Evolutionary conservation across 331 rosid genomes (phyloP), one percentile per base, ranked within the genome.

Genomic region (Arachis monticola): DNA sequence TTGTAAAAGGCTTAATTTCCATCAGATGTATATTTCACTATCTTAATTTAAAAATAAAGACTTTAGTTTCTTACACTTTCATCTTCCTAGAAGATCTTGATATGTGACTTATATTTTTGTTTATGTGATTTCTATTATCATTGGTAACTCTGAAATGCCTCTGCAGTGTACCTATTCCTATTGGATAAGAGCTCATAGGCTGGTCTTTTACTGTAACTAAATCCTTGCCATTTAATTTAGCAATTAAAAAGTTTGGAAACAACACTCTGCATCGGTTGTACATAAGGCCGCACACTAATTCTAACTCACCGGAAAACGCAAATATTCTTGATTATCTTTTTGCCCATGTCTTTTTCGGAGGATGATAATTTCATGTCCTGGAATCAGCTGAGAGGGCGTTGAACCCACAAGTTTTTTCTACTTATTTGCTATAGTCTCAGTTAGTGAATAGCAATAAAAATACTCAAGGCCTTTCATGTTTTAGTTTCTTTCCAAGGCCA

Each of bases 261-360:
- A 55, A 80, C 73, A 55, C 85, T 77, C 80, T 48, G 70, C 80
- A 31, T 45, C 64, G 7, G 59, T 77, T 69, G 57, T 77, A 83
- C 69, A 80, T 53, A 48, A 47, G 61, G 82, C 87, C 85, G 82
- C 85, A 60, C 10, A 67, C 75, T 79, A 83, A 62, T 44, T 78
- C 83, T 79, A 79, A 75, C 55, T 60, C 53, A 58, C 10, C 6
- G n/a, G 5, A 57, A 58, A 56, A 40, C 77, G 63, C 44, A 38
- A 14, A 71, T 32, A 71, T 57, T 5, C 12, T 45, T 48, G 11
- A 31, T 12, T 5, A 17, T 42, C 0, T 10, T 55, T 35, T 64
- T 35, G 56, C 38, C 38, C 17, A 57, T 35, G 58, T 22, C 55
- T 35, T 3, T 14, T 1, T 75, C 22, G 40, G 40, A 35, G 40